phyloP scores from a whole-genome alignment of 208 protist species.

The Acanthamoeba sp. region DNA sequence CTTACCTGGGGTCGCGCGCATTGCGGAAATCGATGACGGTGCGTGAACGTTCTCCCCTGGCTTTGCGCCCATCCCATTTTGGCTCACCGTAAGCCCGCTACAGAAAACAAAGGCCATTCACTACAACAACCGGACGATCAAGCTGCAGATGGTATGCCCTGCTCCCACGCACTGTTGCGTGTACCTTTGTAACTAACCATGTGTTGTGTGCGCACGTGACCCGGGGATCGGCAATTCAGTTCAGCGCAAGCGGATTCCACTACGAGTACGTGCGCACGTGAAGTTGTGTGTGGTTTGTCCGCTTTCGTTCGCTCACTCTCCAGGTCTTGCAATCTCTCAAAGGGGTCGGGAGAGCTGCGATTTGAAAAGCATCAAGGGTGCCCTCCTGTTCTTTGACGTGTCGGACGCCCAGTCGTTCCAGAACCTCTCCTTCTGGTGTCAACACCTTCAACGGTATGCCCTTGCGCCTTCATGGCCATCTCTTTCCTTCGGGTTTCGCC shows the following conservation, averaged over 20 bases:
- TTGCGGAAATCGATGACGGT: background rate
- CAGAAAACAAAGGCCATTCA: background rate
- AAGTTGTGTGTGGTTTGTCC: background rate
- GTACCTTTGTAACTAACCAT: no score
- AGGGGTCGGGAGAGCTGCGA: background rate
- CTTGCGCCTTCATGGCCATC: background rate
- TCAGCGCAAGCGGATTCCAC: background rate
- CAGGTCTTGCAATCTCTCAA: background rate
- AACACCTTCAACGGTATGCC: background rate
- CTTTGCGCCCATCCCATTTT: background rate
- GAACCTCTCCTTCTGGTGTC: conserved; percentile 17
- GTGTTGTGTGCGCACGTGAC: no score
- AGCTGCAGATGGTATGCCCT: background rate
- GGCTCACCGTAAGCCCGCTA: background rate
- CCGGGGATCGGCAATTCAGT: no score
- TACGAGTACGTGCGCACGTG: background rate
- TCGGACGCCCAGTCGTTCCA: background rate
- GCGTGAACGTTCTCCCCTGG: background rate
- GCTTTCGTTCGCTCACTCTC: no score
- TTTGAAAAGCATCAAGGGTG: background rate
- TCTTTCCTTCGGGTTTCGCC: no score
- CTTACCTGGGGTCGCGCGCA: background rate
- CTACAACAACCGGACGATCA: background rate
- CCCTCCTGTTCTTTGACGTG: background rate
- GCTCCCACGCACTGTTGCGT: no score